Evolutionary conservation across 2,329 filamentous ascomycete species (phyloP).

Genomic region (Aspergillus hiratsukae): DNA sequence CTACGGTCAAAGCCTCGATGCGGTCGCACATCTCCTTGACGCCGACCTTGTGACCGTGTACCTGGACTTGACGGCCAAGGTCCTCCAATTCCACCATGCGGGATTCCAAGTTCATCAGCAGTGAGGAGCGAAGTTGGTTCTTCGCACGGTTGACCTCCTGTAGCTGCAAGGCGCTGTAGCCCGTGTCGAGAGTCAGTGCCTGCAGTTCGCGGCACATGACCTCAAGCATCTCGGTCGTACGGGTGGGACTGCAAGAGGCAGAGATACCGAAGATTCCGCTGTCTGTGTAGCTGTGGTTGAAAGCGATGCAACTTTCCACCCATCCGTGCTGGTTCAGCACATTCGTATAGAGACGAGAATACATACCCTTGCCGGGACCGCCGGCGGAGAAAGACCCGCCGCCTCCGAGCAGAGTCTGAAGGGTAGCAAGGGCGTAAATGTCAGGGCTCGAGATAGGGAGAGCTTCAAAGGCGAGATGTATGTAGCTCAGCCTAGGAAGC

Average conservation of each 20-base stretch:
- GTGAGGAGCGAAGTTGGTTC: slow-evolving; percentile 84
- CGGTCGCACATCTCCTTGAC: slow-evolving; percentile 87
- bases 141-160: slow-evolving; percentile 87
- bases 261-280: slow-evolving; percentile 93
- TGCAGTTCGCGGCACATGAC: slow-evolving; percentile 91
- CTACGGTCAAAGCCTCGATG: slow-evolving; percentile 76
- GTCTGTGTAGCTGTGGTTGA: slow-evolving; percentile 97
- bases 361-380: slow-evolving; percentile 98
- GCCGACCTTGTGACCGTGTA: slow-evolving; percentile 89
- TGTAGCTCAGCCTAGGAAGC: slow-evolving; percentile 78
- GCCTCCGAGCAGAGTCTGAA: slow-evolving; percentile 92
- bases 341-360: slow-evolving; percentile 94
- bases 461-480: slow-evolving; percentile 93
- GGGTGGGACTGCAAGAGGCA: slow-evolving; percentile 73
- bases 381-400: slow-evolving; percentile 96
- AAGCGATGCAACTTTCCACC: slow-evolving; percentile 93
- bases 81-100: slow-evolving; percentile 98
- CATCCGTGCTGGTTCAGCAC: slow-evolving; percentile 96
- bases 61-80: slow-evolving; percentile 88
- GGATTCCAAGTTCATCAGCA: slow-evolving; percentile 96
- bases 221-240: slow-evolving; percentile 80
- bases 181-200: slow-evolving; percentile 68
- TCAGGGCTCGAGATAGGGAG: slow-evolving; percentile 85
- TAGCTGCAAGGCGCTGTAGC: slow-evolving; percentile 66
- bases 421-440: slow-evolving; percentile 91